These are phyloP conservation scores for Dryas alaskensis DNA, from an alignment of 306 rosid genomes.

Conservation along the genomic window DNA sequence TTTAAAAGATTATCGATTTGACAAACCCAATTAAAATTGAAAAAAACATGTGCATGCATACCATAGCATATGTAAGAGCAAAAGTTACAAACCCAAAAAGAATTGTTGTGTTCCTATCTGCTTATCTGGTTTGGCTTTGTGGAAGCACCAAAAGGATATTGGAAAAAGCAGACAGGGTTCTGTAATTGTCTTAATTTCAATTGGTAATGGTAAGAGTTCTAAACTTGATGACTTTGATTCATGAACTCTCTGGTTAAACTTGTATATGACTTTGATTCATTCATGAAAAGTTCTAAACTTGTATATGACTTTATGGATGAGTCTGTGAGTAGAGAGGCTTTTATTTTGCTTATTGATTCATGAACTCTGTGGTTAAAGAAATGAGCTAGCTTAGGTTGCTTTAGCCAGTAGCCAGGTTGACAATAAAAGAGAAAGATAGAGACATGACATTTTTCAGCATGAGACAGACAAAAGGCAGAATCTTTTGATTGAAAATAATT, in stretches of 20 bases:
- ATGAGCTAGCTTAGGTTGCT: not conserved
- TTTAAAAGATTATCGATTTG: not conserved
- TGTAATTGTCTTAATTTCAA: not conserved
- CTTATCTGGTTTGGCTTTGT: not conserved
- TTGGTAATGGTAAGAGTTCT: not conserved
- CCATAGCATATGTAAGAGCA: not conserved
- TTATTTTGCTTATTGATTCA: not conserved
- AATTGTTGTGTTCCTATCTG: not conserved
- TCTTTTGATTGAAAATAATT: conserved; percentile 12
- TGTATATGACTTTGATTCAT: no score
- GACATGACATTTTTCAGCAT: not conserved
- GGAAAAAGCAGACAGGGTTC: not conserved
- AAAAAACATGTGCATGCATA: not conserved
- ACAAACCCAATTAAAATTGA: not conserved
- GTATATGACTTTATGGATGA: no score
- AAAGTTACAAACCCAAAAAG: not conserved
- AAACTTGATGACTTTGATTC: no score
- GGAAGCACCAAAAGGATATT: not conserved
- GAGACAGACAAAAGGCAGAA: not conserved
- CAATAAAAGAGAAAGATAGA: not conserved
- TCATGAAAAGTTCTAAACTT: no score
- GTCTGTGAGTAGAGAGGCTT: not conserved
- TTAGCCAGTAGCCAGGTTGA: not conserved
- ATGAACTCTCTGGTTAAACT: no score
- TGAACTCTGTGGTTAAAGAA: not conserved